A percentile compares a stretch with the other conserved stretches of the same genome.
These are phyloP conservation scores for Parastagonospora avenae DNA, from an alignment of 2,329 filamentous ascomycete genomes.

Conservation along the genomic window DNA sequence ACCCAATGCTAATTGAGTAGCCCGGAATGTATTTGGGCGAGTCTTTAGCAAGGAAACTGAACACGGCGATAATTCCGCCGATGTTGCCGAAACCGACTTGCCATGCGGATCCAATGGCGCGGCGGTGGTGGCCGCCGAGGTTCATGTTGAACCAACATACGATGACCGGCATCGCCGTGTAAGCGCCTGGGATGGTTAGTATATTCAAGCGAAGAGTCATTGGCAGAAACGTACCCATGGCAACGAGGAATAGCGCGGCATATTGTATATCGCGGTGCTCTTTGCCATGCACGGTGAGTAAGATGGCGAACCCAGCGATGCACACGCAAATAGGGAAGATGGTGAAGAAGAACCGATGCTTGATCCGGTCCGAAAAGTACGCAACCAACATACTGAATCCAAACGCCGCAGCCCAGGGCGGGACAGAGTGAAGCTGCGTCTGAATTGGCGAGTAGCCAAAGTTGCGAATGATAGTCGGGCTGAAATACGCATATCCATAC, in stretches of 20 bases:
- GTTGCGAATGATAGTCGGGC: conserved; percentile 53
- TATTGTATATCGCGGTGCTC: conserved; percentile 68
- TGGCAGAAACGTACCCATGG: conserved; percentile 53
- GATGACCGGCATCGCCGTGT: conserved; percentile 87
- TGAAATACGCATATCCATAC: conserved; percentile 55
- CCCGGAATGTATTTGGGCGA: conserved; percentile 72
- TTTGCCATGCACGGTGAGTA: conserved; percentile 71
- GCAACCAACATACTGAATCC: conserved; percentile 78
- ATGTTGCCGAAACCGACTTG: conserved; percentile 58
- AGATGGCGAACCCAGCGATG: conserved; percentile 76
- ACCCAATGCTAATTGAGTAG: conserved; percentile 77
- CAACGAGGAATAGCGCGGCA: conserved; percentile 79
- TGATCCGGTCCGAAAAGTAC: conserved; percentile 69
- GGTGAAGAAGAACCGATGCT: conserved; percentile 77
- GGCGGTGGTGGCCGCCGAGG: conserved; percentile 56
- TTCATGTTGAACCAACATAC: conserved; percentile 64
- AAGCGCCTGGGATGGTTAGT: conserved; percentile 62
- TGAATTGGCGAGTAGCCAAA: conserved; percentile 60
- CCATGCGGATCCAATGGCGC: conserved; percentile 56
- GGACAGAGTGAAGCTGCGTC: conserved; percentile 60
- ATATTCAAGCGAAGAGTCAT: neutral
- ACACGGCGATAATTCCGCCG: conserved; percentile 59
- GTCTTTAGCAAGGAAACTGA: conserved; percentile 61
- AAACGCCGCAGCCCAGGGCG: conserved; percentile 74
- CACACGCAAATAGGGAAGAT: conserved; percentile 70